Base-by-base conservation (phyloP, 2,329 filamentous ascomycete genomes). In the Paraphoma chrysanthemicola region DNA sequence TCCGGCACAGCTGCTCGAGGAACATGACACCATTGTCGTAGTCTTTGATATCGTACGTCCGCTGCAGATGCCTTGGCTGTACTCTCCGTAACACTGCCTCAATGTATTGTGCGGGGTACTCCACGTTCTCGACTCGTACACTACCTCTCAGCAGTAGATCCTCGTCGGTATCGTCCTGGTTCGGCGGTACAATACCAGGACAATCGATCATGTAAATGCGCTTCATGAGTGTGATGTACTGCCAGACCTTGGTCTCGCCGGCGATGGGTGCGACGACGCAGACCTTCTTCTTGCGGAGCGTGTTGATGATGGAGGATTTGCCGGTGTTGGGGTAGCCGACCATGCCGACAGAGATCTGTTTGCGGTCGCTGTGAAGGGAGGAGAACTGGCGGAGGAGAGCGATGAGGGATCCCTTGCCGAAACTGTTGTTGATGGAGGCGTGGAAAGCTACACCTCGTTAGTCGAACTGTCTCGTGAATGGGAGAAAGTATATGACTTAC, bases 221-320 rank as follows among this genome's bases (percentile, higher is more conserved):
- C 80, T 93, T 96, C 91, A 96, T 97, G 57, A 98, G 79, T 2
- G 93, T 97, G 65, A 97, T 92, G 72, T 97, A 97, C 76, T 97
- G 94, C 94, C 95, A 98, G 30, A 97, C 91, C 57, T 97, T 98
- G 33, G 94, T 98, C 81, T 97, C 93, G 12, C 93, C 95, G 6
- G 95, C 94, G 60, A 98, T 97, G 6, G 94, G 95, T 6, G 95
- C 95, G 3, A 96, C 92, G 14, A 85, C 95, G 80, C 93, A 93
- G 41, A 97, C 93, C 76, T 95, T 93, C 82, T 97, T 98, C 77
- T 93, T 94, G 44, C 93, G 86, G 2, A 99, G 81, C 0, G 94
- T 97, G 80, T 99, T 99, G 80, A 99, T 98, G 66, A 99, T 95
- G 43, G 91, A 95, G 3, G 91, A 96, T 78, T 99, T 99, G 68